Percentiles rank a stretch among this genome's conserved stretches.
Conservation (phyloP, 2,329 filamentous ascomycete genomes). For the Aciculosporium take region DNA sequence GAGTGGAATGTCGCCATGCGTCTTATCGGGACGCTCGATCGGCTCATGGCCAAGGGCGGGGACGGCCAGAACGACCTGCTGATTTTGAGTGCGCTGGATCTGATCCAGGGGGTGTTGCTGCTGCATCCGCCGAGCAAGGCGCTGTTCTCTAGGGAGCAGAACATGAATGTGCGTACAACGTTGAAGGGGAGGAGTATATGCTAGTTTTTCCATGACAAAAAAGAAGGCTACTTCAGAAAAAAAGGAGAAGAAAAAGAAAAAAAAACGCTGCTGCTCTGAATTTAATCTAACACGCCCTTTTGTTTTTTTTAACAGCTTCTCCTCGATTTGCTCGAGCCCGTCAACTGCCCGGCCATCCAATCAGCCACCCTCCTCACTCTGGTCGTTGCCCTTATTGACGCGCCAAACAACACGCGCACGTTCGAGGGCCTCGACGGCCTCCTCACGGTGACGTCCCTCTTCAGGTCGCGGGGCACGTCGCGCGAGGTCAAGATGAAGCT, state of each 20-base stretch:
- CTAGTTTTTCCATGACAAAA: too few species aligned
- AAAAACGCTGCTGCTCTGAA: neutral
- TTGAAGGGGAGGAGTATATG: neutral
- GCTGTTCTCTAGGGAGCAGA: constrained; percentile 75
- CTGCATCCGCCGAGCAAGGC: constrained; percentile 81
- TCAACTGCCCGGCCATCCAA: constrained; percentile 85
- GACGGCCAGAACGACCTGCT: constrained; percentile 76
- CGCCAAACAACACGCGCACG: constrained; percentile 73
- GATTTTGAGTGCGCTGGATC: constrained; percentile 74
- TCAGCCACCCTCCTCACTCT: constrained; percentile 80
- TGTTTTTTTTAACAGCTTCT: constrained; percentile 48
- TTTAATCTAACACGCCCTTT: neutral
- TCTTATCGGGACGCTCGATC: constrained; percentile 72
- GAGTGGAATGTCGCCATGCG: constrained; percentile 93
- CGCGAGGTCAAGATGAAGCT: constrained; percentile 88
- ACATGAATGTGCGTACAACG: constrained; percentile 66
- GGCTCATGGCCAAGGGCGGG: constrained; percentile 67
- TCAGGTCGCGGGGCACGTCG: constrained; percentile 75
- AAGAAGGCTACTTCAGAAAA: neutral
- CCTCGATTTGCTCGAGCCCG: constrained; percentile 83
- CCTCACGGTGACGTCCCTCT: constrained; percentile 79
- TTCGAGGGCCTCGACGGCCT: constrained; percentile 90
- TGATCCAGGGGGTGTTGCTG: constrained; percentile 77
- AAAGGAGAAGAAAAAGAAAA: neutral
- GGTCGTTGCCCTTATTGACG: constrained; percentile 75